Conservation (phyloP, 345 rosid genomes). For the Gossypium mustelinum region DNA sequence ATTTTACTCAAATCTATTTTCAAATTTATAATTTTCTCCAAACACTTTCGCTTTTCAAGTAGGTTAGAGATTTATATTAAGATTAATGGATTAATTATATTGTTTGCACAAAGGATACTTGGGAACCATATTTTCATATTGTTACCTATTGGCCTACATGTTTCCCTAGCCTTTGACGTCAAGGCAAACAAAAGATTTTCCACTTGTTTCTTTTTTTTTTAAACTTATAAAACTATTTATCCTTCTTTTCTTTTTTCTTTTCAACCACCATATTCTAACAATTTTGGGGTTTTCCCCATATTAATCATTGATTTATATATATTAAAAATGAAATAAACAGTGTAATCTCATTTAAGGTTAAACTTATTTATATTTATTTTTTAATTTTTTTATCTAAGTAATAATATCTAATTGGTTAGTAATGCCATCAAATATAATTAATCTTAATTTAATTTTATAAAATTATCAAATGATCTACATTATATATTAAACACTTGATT, state of each 20-base stretch:
- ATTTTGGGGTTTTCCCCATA: neutral
- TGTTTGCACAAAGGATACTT: neutral
- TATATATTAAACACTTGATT: too few relatives aligned
- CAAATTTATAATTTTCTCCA: too few relatives aligned
- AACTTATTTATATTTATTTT: too few relatives aligned
- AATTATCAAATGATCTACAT: too few relatives aligned
- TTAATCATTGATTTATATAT: neutral
- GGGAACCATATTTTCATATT: neutral
- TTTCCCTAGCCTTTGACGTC: neutral
- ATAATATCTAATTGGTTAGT: neutral
- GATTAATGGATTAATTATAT: neutral
- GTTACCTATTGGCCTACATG: neutral
- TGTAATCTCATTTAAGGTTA: too few relatives aligned
- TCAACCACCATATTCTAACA: neutral
- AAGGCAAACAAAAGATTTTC: neutral
- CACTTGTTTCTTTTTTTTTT: neutral
- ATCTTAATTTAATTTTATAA: too few relatives aligned
- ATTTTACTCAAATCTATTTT: too few relatives aligned
- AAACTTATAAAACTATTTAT: neutral
- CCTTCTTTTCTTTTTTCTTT: neutral
- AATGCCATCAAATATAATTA: too few relatives aligned
- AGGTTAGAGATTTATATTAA: too few relatives aligned
- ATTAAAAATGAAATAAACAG: too few relatives aligned
- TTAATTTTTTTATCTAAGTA: too few relatives aligned
- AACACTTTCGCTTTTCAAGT: too few relatives aligned